Percentiles rank a stretch among this genome's conserved stretches.
phyloP scores from a whole-genome alignment of 2,329 filamentous ascomycete genomes.

The Teratosphaeria destructans region DNA sequence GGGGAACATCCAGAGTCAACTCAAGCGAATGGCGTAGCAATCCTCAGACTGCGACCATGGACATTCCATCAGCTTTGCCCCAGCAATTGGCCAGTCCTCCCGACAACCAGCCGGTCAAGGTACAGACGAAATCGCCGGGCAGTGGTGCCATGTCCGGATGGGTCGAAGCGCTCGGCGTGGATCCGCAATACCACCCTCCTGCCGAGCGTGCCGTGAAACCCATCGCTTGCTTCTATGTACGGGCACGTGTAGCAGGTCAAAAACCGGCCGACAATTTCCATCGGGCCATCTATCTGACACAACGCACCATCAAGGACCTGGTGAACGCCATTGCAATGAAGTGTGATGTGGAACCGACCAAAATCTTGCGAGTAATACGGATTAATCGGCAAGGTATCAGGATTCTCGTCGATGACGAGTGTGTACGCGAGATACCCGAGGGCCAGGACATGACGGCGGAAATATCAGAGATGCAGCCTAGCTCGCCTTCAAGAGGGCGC shows the following conservation, averaged over 20 bases:
- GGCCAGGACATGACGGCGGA: conserved; percentile 79
- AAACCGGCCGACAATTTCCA: conserved; percentile 53
- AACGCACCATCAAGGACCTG: conserved; percentile 66
- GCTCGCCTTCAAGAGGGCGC: conserved; percentile 29
- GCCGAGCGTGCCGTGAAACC: conserved; percentile 59
- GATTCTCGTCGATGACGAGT: conserved; percentile 83
- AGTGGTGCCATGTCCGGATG: conserved; percentile 62
- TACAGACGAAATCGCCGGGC: conserved; percentile 47
- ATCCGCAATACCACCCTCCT: conserved; percentile 71
- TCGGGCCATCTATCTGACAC: conserved; percentile 73
- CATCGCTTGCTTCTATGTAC: conserved; percentile 82
- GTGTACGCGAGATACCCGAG: conserved; percentile 72
- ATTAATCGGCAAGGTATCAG: conserved; percentile 65
- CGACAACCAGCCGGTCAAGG: conserved; percentile 42
- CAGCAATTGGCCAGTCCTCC: conserved; percentile 37
- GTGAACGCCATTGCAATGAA: conserved; percentile 64
- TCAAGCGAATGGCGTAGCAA: conserved; percentile 41
- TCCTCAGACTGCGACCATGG: conserved; percentile 43
- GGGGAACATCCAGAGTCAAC: conserved; percentile 33
- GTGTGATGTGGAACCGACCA: conserved; percentile 64
- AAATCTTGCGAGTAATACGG: conserved; percentile 61
- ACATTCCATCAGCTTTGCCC: conserved; percentile 30
- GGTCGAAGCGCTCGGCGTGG: conserved; percentile 89
- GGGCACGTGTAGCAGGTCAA: conserved; percentile 42
- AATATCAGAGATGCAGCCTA: conserved; percentile 51